Conservation (phyloP, 1,284 basidiomycete species). For the Trichosporon sp. region DNA sequence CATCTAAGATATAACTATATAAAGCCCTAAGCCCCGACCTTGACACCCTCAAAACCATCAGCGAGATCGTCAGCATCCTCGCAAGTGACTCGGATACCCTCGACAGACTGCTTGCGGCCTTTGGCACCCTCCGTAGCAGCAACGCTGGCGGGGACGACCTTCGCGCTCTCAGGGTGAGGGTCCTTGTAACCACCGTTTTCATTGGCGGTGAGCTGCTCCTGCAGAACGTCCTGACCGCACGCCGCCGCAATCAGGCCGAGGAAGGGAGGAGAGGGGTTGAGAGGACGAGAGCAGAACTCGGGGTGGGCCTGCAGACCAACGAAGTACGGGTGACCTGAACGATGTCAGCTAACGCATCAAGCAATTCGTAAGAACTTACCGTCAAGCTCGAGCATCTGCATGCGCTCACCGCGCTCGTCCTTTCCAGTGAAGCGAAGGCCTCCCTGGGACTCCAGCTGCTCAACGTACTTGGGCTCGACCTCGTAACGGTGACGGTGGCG, state of each 20-base stretch:
- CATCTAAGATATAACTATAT: constrained; percentile 21
- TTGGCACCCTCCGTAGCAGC: constrained; percentile 51
- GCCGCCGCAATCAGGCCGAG: constrained; percentile 92
- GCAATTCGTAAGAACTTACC: constrained; percentile 60
- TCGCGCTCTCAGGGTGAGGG: constrained; percentile 60
- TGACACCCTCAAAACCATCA: constrained; percentile 2
- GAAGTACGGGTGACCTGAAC: constrained; percentile 88
- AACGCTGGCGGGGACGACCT: constrained; percentile 53
- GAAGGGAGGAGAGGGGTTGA: constrained; percentile 97
- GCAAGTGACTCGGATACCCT: constrained; percentile 45
- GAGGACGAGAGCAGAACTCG: constrained; percentile 96
- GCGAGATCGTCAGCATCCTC: constrained; percentile 22
- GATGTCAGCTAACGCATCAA: no score
- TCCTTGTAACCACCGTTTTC: constrained; percentile 57
- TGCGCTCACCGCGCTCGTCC: constrained; percentile 93
- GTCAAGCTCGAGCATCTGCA: constrained; percentile 91
- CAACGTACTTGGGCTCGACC: constrained; percentile 87
- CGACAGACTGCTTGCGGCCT: constrained; percentile 47
- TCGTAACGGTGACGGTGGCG: constrained; percentile 97
- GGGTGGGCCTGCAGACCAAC: constrained; percentile 95
- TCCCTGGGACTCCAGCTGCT: constrained; percentile 71
- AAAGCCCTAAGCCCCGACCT: constrained; percentile 11
- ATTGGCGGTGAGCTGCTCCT: constrained; percentile 75
- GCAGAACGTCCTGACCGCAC: constrained; percentile 65
- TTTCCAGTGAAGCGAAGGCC: constrained; percentile 79